Conservation (phyloP, 2,329 filamentous ascomycete species). For the Trichoderma koningii region DNA sequence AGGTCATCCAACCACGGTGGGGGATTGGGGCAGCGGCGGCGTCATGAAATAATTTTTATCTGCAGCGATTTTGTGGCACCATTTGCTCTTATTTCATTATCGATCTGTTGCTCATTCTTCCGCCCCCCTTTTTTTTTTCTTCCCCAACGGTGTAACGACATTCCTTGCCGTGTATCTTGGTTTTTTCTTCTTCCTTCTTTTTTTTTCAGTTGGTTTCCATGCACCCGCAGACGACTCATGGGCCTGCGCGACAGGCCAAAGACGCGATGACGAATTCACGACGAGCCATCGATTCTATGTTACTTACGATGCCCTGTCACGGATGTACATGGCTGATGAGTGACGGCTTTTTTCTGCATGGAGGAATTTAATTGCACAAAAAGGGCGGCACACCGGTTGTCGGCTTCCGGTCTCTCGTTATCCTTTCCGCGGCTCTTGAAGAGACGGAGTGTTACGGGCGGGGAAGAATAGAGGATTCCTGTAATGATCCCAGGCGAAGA, state of each 20-base stretch:
- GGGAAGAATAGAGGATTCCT: conserved; percentile 40
- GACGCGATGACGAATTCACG: conserved; percentile 42
- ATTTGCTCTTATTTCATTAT: conserved; percentile 4
- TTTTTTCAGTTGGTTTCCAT: conserved; percentile 33
- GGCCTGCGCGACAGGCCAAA: conserved; percentile 34
- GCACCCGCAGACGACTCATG: conserved; percentile 38
- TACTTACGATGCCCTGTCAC: conserved; percentile 40
- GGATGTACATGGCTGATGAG: conserved; percentile 50
- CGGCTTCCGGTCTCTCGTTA: conserved; percentile 29
- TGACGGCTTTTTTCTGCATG: conserved; percentile 45
- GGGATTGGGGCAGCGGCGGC: conserved; percentile 18
- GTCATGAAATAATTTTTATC: conserved; percentile 27
- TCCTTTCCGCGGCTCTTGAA: conserved; percentile 34
- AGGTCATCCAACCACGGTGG: conserved; percentile 18
- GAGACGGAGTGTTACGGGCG: conserved; percentile 36
- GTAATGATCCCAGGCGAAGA: conserved; percentile 44
- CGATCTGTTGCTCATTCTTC: too few relatives aligned
- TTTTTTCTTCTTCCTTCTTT: background rate
- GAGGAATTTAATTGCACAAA: conserved; percentile 42
- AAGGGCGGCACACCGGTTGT: conserved; percentile 32
- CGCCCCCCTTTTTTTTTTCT: background rate
- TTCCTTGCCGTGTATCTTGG: conserved; percentile 28
- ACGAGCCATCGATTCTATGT: conserved; percentile 43
- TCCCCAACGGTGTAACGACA: conserved; percentile 27
- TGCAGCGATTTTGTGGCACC: conserved; percentile 27